Conservation (phyloP, 129 eudicot genomes). For the Artemisia annua region DNA sequence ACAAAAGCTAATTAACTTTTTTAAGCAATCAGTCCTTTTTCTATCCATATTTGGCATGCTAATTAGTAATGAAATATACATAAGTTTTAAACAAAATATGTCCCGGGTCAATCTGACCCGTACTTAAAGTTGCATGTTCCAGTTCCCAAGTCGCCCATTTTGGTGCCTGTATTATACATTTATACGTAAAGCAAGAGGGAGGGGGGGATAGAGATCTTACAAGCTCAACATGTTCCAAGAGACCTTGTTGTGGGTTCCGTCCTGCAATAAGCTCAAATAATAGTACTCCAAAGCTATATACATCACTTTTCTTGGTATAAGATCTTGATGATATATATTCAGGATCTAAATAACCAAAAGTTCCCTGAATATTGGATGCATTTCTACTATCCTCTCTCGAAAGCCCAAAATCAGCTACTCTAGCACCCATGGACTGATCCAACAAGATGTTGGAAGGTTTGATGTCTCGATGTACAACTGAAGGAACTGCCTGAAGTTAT, state of each 20-base stretch:
- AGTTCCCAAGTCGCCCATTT: background rate
- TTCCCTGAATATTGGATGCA: constrained; percentile 75
- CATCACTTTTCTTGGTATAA: constrained; percentile 93
- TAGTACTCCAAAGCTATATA: constrained; percentile 84
- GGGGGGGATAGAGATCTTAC: constrained; percentile 46
- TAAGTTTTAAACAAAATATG: too few species aligned
- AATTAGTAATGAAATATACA: too few species aligned
- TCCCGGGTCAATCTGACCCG: too few species aligned
- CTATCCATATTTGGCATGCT: too few species aligned
- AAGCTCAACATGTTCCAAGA: constrained; percentile 81
- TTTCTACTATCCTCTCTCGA: constrained; percentile 84
- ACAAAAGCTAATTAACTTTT: too few species aligned
- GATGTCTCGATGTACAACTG: constrained; percentile 93
- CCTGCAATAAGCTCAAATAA: constrained; percentile 87
- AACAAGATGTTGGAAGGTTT: constrained; percentile 92
- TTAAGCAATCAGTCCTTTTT: too few species aligned
- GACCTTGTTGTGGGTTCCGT: constrained; percentile 86
- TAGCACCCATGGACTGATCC: constrained; percentile 88
- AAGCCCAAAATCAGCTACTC: constrained; percentile 96
- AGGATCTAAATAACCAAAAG: constrained; percentile 94
- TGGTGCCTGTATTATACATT: background rate
- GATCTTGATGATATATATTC: constrained; percentile 90
- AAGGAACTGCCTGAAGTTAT: constrained; percentile 76
- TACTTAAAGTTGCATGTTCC: too few species aligned
- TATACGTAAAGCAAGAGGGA: background rate